Evolutionary conservation across 768 basidiomycete species (phyloP), one percentile per base, ranked within the genome.

Genomic region (Serendipita indica): DNA sequence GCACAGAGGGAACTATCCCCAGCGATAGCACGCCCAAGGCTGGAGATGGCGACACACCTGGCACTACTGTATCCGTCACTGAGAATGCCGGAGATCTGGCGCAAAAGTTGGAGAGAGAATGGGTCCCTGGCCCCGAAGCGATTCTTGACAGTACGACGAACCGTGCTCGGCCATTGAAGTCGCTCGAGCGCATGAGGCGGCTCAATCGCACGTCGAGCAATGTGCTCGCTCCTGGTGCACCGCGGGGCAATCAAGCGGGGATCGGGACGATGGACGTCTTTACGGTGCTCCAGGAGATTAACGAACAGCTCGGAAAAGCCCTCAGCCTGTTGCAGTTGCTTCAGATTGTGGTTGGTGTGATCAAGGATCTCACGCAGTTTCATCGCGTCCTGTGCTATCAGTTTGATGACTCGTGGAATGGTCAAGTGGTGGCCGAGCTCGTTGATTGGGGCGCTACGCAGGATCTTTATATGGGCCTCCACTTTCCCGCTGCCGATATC

Each of bases 331-430:
- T 83, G 18, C 73, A 72, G 27, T 86, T 87, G 67, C 70, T 89
- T 64, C 81, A 88, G 65, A 75, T 88, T 46, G 77, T 80, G 1
- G 85, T 84, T 2, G 85, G 86, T 5, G 72, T 81, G 27, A 72
- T 88, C 63, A 83, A 84, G 69, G 86, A 91, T 67, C 66, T 91
- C 60, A 84, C 84, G 13, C 83, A 84, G 66, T 89, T 88, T 68
- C 86, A 89, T 65, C 77, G 87, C 20, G 84, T 87, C 32, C 71
- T 91, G 68, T 74, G 87, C 6, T 91, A 89, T 66, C 86, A 87
- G 69, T 87, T 89, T 64, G 84, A 89, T 68, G 83, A 86, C 64
- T 59, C 67, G n/a, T 86, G 81, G 80, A 86, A 87, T 65, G 86
- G 86, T 18, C 77, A 84, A 67, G 79, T 85, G 39, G 82, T 89